Evolutionary conservation across 1,284 basidiomycete species (phyloP), one percentile per base, ranked within the genome.

Genomic region (Leccinum pachyderme): DNA sequence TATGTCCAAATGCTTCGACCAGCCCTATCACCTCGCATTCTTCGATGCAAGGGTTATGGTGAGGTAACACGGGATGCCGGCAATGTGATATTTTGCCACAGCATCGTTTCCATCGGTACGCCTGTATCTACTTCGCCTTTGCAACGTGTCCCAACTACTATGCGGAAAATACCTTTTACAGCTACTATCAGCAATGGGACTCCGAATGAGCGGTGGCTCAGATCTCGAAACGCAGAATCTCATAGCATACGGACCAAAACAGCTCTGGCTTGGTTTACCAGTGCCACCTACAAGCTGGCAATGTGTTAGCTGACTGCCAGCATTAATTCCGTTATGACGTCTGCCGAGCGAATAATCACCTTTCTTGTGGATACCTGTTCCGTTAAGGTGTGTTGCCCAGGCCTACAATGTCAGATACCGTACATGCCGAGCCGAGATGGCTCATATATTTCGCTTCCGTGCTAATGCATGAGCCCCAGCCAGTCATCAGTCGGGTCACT

Each of bases 361-460:
- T 28, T 25, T 43, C 22, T 55, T 47, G n/a, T 44, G 37, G 7
- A n/a, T 32, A 24, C 32, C 22, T 29, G 7, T 31, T 43, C 15
- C 32, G 6, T 45, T 7, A 31, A 45, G 49, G 60, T 27, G 35
- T 15, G 44, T 33, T 35, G 7, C 22, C 48, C 25, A 11, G 18
- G 45, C 13, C n/a, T 46, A 18, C 18, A 1, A 41, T 33, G 12
- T 43, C 31, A 13, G 46, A 12, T 12, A 22, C 15, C 37, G 53
- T 41, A 31, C 22, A 13, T 4, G 28, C 27, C 12, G 29, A 33
- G 41, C 24, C n/a, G 4, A 41, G 22, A 44, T 44, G 24, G 9
- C 7, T 25, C 37, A 44, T 46, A 25, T 45, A 61, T 45, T 46
- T 52, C 50, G 41, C 52, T 58, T 62, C 50, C 35, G 31, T 46